Evolutionary conservation across 176 grass and related monocot species (phyloP), one percentile per base, ranked within the genome.

Genomic region (Carex littledalei): DNA sequence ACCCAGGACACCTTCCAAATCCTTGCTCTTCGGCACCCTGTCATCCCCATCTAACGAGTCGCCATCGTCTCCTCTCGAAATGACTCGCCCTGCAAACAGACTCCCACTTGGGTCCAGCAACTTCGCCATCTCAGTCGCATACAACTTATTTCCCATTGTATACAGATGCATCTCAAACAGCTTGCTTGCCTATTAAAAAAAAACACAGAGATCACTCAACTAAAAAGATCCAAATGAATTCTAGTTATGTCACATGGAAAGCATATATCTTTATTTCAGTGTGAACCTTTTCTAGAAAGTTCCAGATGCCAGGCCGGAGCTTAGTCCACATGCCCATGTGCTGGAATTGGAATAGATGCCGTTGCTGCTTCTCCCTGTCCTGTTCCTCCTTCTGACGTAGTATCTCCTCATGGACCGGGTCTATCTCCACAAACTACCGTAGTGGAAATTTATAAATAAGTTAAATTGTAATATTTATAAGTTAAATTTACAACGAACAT

Each of bases 281-380:
- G 12, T 17, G 81, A 89, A 99, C 96, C 96, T 95, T 94, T 53
- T 95, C 90, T 24, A 99, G 87, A 86, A 99, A 99, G 86, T 94
- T 99, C 96, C 96, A 99, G 52, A 99, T 95, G 82, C 96, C 96
- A 41, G 96, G 93, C 60, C 96, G 93, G 71, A 99, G 87, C 63
- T 99, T 99, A 16, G 96, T 99, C 96, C 96, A 99, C 96, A 99
- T 99, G 80, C 85, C 63, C 96, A 99, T 95, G 83, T 99, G 96
- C 37, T 91, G 91, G 45, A 99, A 92, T 18, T 90, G 66, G 80
- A 89, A 99, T 29, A 99, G 87, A 94, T 99, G 93, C 5, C 88
- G 86, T 56, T 99, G 91, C 55, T 84, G 85, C 81, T 87, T 88
- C 77, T 87, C 90, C 54, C 87, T 81, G 81, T 99, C 93, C 71